Evolutionary conservation across 208 protist species (phyloP).

Genomic region (Leishmania tropica): DNA sequence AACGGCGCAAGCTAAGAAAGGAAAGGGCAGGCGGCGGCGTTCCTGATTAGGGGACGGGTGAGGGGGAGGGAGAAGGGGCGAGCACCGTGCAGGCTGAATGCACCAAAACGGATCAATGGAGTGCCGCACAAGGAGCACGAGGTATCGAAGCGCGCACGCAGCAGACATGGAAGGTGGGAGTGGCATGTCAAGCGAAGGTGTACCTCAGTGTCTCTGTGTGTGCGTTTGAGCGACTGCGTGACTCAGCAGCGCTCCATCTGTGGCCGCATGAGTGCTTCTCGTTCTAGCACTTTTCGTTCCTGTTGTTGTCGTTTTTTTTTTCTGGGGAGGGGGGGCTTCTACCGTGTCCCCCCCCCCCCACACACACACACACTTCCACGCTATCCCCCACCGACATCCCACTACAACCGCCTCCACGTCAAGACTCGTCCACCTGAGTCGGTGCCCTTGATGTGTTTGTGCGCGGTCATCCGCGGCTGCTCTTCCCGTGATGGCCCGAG

Average conservation of each 20-base stretch:
- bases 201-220: neutral
- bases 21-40: neutral
- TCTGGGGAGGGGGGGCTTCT: neutral
- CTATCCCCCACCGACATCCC: neutral
- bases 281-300: neutral
- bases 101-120: neutral
- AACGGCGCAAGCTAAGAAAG: neutral
- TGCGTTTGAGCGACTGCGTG: neutral
- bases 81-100: neutral
- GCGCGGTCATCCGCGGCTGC: neutral
- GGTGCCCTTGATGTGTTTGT: neutral
- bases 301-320: neutral
- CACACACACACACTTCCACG: too few relatives aligned
- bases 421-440: neutral
- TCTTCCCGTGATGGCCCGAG: neutral
- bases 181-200: neutral
- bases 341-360: neutral
- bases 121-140: neutral
- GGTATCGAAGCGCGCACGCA: neutral
- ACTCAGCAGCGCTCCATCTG: neutral
- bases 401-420: neutral
- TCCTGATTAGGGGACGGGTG: neutral
- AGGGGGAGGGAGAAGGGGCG: neutral
- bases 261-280: neutral
- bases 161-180: neutral